phyloP scores from a whole-genome alignment of 108 stramenopile species.

The Epipyxis sp. region DNA sequence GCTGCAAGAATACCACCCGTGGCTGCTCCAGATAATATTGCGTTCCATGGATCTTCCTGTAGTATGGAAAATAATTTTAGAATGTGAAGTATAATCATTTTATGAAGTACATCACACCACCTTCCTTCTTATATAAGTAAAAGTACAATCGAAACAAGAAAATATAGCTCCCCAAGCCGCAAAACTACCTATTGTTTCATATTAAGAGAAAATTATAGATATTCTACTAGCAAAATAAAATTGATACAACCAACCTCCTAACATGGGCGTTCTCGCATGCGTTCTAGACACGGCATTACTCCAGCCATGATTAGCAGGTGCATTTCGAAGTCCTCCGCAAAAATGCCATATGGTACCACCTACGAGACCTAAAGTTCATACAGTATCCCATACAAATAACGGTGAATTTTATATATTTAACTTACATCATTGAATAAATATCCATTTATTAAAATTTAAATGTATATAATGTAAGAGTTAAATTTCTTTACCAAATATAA shows the following conservation, averaged over 20 bases:
- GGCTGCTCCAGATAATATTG: conserved; percentile 81
- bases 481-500: conserved; percentile 70
- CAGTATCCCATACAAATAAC: background rate
- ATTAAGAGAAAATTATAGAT: background rate
- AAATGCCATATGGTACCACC: conserved; percentile 89
- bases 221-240: background rate
- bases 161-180: conserved; percentile 91
- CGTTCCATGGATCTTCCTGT: conserved; percentile 97
- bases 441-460: background rate
- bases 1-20: conserved; percentile 90
- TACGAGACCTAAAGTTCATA: conserved; percentile 30
- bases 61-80: background rate
- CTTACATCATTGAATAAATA: background rate
- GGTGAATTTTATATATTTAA: background rate
- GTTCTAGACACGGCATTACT: conserved; percentile 70
- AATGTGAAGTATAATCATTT: too few species aligned
- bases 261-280: conserved; percentile 82
- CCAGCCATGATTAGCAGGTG: conserved; percentile 56
- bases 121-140: conserved; percentile 80
- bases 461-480: background rate
- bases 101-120: too few species aligned
- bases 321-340: conserved; percentile 69
- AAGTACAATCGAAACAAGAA: conserved; percentile 87
- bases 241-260: conserved; percentile 86
- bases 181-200: conserved; percentile 36